phyloP scores from a whole-genome alignment of 2,329 filamentous ascomycete genomes.

The Harringtonia lauricola region DNA sequence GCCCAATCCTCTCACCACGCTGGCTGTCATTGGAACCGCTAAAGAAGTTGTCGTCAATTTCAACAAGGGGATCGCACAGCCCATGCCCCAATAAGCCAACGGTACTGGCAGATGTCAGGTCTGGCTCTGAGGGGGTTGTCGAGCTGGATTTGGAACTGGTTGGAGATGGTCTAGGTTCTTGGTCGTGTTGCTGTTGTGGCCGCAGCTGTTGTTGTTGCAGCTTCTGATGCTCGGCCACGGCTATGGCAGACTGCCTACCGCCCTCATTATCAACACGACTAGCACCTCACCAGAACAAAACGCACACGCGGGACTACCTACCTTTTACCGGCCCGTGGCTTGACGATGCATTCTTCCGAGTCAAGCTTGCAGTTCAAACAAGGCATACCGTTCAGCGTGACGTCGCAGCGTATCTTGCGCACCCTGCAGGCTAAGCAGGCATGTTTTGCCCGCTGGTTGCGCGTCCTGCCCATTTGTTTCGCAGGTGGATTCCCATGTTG shows the following conservation, averaged over 20 bases:
- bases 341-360: slow-evolving; percentile 6
- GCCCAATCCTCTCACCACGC: not conserved
- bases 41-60: not conserved
- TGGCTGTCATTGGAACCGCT: not conserved
- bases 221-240: not conserved
- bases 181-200: not conserved
- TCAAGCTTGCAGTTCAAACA: slow-evolving; percentile 8
- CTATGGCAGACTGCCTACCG: not conserved
- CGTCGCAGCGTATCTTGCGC: slow-evolving; percentile 9
- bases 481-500: not conserved
- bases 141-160: not conserved
- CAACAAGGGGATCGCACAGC: not conserved
- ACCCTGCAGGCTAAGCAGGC: slow-evolving; percentile 5
- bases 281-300: not conserved
- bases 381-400: slow-evolving; percentile 5
- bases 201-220: not conserved
- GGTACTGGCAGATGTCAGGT: not conserved
- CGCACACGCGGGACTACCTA: not conserved
- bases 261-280: not conserved
- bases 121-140: not conserved
- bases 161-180: not conserved
- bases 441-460: slow-evolving; percentile 1
- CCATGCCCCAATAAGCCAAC: not conserved
- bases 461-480: not conserved
- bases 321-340: slow-evolving; percentile 3